These are phyloP conservation scores for Domatiomyces globalis DNA, from an alignment of 2,329 filamentous ascomycete genomes.

Conservation along the genomic window DNA sequence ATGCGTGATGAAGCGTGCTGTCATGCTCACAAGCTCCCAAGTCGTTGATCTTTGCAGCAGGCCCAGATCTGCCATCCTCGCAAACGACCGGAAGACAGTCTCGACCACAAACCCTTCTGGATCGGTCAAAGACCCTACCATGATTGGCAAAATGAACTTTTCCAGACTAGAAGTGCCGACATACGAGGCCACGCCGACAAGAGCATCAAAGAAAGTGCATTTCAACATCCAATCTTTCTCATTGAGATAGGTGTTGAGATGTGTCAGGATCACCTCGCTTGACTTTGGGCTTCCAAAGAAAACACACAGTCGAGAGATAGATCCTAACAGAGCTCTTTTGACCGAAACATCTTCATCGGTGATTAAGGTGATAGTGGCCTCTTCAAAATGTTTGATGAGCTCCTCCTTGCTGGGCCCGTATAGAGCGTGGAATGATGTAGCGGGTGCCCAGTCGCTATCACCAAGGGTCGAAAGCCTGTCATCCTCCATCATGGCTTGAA, in stretches of 20 bases:
- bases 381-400: slow-evolving; percentile 69
- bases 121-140: slow-evolving; percentile 88
- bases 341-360: slow-evolving; percentile 79
- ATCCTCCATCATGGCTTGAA: slow-evolving; percentile 72
- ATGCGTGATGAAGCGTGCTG: slow-evolving; percentile 77
- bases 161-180: slow-evolving; percentile 80
- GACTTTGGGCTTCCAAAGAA: slow-evolving; percentile 88
- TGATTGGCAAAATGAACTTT: slow-evolving; percentile 87
- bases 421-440: slow-evolving; percentile 59
- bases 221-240: slow-evolving; percentile 94
- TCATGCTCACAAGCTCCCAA: slow-evolving; percentile 76
- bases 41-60: slow-evolving; percentile 70
- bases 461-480: slow-evolving; percentile 65
- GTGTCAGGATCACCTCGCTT: slow-evolving; percentile 90
- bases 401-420: slow-evolving; percentile 80
- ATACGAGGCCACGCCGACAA: slow-evolving; percentile 83
- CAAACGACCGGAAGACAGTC: slow-evolving; percentile 72
- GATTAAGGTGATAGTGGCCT: slow-evolving; percentile 75
- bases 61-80: slow-evolving; percentile 75
- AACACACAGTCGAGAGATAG: slow-evolving; percentile 80
- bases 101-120: slow-evolving; percentile 90
- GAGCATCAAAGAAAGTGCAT: slow-evolving; percentile 89
- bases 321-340: slow-evolving; percentile 76
- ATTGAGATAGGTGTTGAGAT: slow-evolving; percentile 93
- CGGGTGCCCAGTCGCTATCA: slow-evolving; percentile 57